Evolutionary conservation across 352 stramenopile species (phyloP).

Genomic region (Phytophthora nicotianae): DNA sequence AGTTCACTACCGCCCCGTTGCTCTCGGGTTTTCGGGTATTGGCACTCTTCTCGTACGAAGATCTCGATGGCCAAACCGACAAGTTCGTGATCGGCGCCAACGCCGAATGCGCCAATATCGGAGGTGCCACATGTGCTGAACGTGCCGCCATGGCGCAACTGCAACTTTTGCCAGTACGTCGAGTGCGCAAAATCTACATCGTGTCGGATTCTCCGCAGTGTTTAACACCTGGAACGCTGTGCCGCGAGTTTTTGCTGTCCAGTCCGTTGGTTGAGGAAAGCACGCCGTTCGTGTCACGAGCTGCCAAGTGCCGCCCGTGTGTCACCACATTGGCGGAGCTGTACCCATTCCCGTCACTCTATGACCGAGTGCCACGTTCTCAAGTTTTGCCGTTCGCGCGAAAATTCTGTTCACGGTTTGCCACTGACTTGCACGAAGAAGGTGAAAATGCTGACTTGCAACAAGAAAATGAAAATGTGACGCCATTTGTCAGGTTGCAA

Average conservation of each 20-base stretch:
- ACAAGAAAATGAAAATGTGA: slow-evolving; percentile 2
- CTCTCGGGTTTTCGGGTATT: slow-evolving; percentile 57
- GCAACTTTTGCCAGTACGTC: slow-evolving; percentile 56
- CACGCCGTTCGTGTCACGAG: slow-evolving; percentile 69
- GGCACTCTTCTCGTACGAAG: slow-evolving; percentile 65
- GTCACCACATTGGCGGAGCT: slow-evolving; percentile 72
- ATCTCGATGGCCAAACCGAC: slow-evolving; percentile 45
- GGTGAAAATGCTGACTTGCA: slow-evolving; percentile 4
- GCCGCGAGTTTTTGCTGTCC: slow-evolving; percentile 87
- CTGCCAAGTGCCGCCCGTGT: slow-evolving; percentile 57
- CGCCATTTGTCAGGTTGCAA: slow-evolving; percentile 42
- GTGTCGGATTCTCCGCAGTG: slow-evolving; percentile 82
- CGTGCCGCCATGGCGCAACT: slow-evolving; percentile 81
- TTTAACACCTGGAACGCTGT: slow-evolving; percentile 86
- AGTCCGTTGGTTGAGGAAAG: slow-evolving; percentile 54
- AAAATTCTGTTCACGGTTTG: slow-evolving; percentile 31
- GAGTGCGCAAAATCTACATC: slow-evolving; percentile 80
- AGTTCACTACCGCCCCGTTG: slow-evolving; percentile 42
- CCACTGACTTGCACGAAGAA: slow-evolving; percentile 6
- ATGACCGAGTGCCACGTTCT: slow-evolving; percentile 56
- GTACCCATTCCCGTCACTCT: slow-evolving; percentile 87
- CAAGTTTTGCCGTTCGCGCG: slow-evolving; percentile 58
- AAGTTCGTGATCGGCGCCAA: slow-evolving; percentile 80
- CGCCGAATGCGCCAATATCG: slow-evolving; percentile 87
- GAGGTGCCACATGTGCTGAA: slow-evolving; percentile 88